phyloP scores from a whole-genome alignment of 2,329 filamentous ascomycete species.

The Diaporthe sp. region DNA sequence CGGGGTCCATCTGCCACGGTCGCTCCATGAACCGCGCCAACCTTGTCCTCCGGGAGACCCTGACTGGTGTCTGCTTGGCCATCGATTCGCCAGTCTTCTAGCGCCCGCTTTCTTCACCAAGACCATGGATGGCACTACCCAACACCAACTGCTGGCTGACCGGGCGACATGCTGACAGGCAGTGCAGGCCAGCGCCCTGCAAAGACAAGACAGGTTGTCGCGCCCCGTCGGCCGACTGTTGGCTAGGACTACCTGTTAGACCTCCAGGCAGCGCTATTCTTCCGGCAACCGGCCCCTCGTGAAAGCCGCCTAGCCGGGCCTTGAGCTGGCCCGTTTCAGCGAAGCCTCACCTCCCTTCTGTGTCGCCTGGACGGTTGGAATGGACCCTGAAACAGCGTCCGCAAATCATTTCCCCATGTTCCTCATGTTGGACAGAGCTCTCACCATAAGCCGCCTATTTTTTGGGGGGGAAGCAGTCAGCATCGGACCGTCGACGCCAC shows the following conservation, averaged over 20 bases:
- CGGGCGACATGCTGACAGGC: slow-evolving; percentile 4
- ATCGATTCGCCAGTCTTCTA: slow-evolving; percentile 34
- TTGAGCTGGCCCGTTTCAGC: slow-evolving; percentile 36
- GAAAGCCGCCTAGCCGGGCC: slow-evolving; percentile 10
- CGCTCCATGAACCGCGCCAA: slow-evolving; percentile 39
- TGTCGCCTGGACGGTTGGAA: slow-evolving; percentile 32
- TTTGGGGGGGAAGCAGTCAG: slow-evolving; percentile 15
- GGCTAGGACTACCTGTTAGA: neutral
- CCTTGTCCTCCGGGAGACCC: slow-evolving; percentile 38
- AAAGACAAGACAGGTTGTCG: neutral
- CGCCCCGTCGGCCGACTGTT: slow-evolving; percentile 23
- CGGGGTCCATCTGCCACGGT: slow-evolving; percentile 27
- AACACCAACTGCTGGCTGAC: slow-evolving; percentile 17
- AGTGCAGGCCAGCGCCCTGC: neutral
- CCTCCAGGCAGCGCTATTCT: slow-evolving; percentile 25
- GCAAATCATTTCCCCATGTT: slow-evolving; percentile 17
- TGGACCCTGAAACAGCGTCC: slow-evolving; percentile 37
- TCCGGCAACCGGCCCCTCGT: slow-evolving; percentile 7
- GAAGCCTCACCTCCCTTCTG: slow-evolving; percentile 20
- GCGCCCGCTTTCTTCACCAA: slow-evolving; percentile 32
- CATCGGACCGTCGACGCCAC: slow-evolving; percentile 34
- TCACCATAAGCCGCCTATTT: slow-evolving; percentile 11
- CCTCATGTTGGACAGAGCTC: neutral
- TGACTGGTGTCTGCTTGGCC: slow-evolving; percentile 34
- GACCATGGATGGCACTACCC: slow-evolving; percentile 19